Evolutionary conservation across 805 yeast species (phyloP), one percentile per base, ranked within the genome.

Genomic region (Pichia eremophila): DNA sequence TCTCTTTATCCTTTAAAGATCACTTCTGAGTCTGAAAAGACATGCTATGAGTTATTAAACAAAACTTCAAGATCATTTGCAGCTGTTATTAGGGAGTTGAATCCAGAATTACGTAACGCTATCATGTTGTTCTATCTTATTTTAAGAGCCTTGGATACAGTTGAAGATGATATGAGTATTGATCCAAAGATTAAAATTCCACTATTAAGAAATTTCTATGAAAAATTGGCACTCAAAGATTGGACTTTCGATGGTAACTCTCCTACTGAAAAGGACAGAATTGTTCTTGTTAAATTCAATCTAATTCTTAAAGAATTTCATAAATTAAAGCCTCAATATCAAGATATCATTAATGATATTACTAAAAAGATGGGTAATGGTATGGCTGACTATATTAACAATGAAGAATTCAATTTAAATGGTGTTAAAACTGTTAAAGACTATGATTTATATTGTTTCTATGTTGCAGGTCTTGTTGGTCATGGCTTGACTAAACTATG

Each of bases 391-490:
- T 93, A 90, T 66, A 80, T 85, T 46, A 70, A 75, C 57, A 81
- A 83, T 59, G 93, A 84, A 45, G 75, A 82, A 52, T 86, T 86
- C 69, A 88, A 87, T 63, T 62, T 76, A 54, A 78, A 79, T 51
- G 98, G 98, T 2, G 81, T 93, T 42, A 70, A 70, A 43, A 87
- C 96, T 1, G 63, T 85, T 41, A 71, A 75, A 51, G 98, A 89
- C 61, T 93, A 85, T 63, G 90, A 93, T 62, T 72, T 83, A 51
- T 93, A 93, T 71, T 93, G 99, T 67, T 90, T 90, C 67, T 87
- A 90, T 60, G 99, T 93, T 50, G 99, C 99, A 2, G 99, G 99
- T 2, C 73, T 93, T 46, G 98, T 93, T 39, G 99, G 99, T 48
- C 96, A 89, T 61, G 99, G 99, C 3, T 72, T 89, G 56, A 89